Evolutionary conservation across 768 basidiomycete species (phyloP).

Genomic region (Lactifluus rugatus): DNA sequence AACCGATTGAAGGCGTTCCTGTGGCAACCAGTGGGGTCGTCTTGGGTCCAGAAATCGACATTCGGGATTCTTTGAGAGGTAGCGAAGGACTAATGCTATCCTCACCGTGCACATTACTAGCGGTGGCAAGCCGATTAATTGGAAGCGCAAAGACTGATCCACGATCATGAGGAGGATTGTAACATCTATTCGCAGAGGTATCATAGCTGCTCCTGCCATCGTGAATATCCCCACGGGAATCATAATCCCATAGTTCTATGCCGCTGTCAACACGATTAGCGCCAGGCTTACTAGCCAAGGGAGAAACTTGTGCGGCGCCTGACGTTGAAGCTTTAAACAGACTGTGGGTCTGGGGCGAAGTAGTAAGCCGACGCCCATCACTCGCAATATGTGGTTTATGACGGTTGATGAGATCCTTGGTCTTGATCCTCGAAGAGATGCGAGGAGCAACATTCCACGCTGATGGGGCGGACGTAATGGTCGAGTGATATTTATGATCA

Average conservation of each 20-base stretch:
- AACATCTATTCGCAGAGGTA: background rate
- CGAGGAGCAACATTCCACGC: background rate
- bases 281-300: background rate
- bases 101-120: background rate
- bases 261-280: conserved; percentile 10
- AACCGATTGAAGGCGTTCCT: background rate
- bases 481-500: background rate
- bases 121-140: background rate
- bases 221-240: background rate
- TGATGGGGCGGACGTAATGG: background rate
- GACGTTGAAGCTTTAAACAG: background rate
- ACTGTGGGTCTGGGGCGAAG: background rate
- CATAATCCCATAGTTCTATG: conserved; percentile 13
- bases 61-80: background rate
- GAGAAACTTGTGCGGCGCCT: background rate
- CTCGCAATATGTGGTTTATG: conserved; percentile 2
- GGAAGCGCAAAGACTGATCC: background rate
- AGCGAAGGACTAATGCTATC: background rate
- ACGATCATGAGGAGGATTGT: background rate
- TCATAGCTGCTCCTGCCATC: background rate
- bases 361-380: background rate
- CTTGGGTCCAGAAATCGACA: background rate
- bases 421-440: conserved; percentile 5
- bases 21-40: background rate
- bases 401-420: conserved; percentile 13